These are phyloP conservation scores for Chlorella sp. DNA, from an alignment of 139 green algal species.

Conservation along the genomic window DNA sequence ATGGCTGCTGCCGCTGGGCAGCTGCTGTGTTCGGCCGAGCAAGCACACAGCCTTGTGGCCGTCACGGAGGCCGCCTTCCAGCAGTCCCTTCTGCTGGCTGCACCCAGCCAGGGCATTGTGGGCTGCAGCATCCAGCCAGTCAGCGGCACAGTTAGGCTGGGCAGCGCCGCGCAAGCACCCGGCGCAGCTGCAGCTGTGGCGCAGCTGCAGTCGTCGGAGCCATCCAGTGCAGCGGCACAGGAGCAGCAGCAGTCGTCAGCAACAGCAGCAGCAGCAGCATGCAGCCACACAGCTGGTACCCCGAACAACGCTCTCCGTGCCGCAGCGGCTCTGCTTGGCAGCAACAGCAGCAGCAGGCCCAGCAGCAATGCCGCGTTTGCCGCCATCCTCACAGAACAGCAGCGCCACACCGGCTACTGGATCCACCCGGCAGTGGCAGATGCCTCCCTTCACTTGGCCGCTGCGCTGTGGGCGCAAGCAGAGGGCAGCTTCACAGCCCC, in stretches of 20 bases:
- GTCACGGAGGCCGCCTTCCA: slow-evolving; percentile 34
- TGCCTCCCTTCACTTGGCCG: slow-evolving; percentile 20
- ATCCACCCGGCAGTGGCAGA: slow-evolving; percentile 36
- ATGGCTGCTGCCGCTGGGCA: slow-evolving; percentile 39
- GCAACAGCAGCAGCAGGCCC: too few relatives aligned
- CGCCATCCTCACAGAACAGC: neutral
- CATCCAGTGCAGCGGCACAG: too few relatives aligned
- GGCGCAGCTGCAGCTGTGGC: neutral
- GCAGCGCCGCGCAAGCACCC: neutral
- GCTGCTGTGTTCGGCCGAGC: neutral
- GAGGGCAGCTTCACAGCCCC: neutral
- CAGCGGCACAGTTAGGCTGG: neutral
- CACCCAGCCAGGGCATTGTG: neutral
- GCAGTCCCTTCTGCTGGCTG: neutral
- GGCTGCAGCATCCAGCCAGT: neutral
- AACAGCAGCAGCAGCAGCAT: too few relatives aligned
- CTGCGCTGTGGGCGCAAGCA: neutral
- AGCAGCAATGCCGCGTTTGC: too few relatives aligned
- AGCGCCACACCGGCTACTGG: neutral
- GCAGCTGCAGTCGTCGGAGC: neutral
- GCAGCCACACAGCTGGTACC: too few relatives aligned
- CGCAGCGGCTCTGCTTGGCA: too few relatives aligned
- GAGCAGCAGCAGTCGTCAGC: too few relatives aligned
- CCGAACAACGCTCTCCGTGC: too few relatives aligned
- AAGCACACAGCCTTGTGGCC: neutral